Conservation (phyloP, 164 flowering plant genomes). For the Aristolochia contorta region DNA sequence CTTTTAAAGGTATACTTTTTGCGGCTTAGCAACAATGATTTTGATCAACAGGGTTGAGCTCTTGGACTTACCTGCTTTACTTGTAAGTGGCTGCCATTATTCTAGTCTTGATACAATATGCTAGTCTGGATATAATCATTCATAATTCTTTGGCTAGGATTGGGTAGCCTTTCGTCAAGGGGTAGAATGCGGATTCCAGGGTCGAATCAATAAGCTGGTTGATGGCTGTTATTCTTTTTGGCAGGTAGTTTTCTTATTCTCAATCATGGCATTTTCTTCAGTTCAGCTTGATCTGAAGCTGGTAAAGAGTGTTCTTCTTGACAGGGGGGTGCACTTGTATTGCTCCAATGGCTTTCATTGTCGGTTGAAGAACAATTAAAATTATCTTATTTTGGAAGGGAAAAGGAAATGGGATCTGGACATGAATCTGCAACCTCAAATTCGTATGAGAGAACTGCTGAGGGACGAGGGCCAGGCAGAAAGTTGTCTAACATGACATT, state of each 20-base stretch:
- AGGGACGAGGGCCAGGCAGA: conserved; percentile 10
- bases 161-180: conserved; percentile 95
- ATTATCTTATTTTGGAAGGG: conserved; percentile 15
- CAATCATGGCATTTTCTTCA: neutral
- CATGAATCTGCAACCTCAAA: conserved; percentile 10
- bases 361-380: conserved; percentile 28
- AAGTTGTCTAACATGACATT: no score
- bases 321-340: conserved; percentile 63
- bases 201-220: conserved; percentile 87
- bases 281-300: neutral
- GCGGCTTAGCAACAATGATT: conserved; percentile 90
- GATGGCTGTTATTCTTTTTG: conserved; percentile 99
- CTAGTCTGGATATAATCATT: neutral
- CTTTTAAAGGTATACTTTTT: conserved; percentile 68
- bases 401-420: conserved; percentile 2
- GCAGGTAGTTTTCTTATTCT: conserved; percentile 50
- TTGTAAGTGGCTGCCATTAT: conserved; percentile 41
- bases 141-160: conserved; percentile 30
- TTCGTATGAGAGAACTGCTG: conserved; percentile 20
- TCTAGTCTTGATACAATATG: neutral
- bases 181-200: conserved; percentile 86
- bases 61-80: conserved; percentile 59
- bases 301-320: neutral
- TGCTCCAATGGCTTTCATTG: conserved; percentile 46
- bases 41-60: conserved; percentile 67